A percentile compares a stretch with the other conserved stretches of the same genome.
phyloP scores from a whole-genome alignment of 2,329 filamentous ascomycete species.

The Colletotrichum shisoi region DNA sequence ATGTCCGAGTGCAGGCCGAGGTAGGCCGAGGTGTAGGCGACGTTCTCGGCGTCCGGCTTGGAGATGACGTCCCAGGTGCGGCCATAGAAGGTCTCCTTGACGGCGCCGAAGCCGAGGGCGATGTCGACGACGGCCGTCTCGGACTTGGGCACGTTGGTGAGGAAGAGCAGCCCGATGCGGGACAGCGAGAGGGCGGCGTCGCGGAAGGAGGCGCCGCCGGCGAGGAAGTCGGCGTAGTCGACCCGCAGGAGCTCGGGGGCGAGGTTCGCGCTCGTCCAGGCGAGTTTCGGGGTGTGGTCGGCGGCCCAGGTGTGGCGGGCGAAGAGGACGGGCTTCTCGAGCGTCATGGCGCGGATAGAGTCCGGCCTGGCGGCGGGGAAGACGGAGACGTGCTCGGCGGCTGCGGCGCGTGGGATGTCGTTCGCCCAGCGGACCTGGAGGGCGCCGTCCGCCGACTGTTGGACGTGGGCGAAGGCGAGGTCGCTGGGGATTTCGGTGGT shows the following conservation, averaged over 20 bases:
- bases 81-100: slow-evolving; percentile 92
- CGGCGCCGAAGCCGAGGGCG: slow-evolving; percentile 74
- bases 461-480: slow-evolving; percentile 47
- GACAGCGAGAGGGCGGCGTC: slow-evolving; percentile 69
- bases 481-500: slow-evolving; percentile 52
- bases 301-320: not conserved
- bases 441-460: slow-evolving; percentile 50
- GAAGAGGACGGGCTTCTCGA: slow-evolving; percentile 5
- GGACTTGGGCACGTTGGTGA: slow-evolving; percentile 75
- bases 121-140: slow-evolving; percentile 72
- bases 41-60: slow-evolving; percentile 84
- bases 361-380: slow-evolving; percentile 46
- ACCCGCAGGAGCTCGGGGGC: slow-evolving; percentile 62
- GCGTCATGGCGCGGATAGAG: slow-evolving; percentile 21
- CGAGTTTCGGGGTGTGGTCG: slow-evolving; percentile 16
- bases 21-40: slow-evolving; percentile 84
- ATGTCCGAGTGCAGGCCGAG: slow-evolving; percentile 94
- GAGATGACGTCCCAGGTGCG: slow-evolving; percentile 87
- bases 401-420: slow-evolving; percentile 51
- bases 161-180: slow-evolving; percentile 76
- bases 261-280: slow-evolving; percentile 55
- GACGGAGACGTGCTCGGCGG: slow-evolving; percentile 48
- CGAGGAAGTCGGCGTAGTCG: slow-evolving; percentile 76
- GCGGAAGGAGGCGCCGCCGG: slow-evolving; percentile 63
- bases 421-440: slow-evolving; percentile 67